Percentiles rank a stretch among this genome's conserved stretches.
These are phyloP conservation scores for Croton setiger DNA, from an alignment of 441 rosid genomes.

Conservation along the genomic window DNA sequence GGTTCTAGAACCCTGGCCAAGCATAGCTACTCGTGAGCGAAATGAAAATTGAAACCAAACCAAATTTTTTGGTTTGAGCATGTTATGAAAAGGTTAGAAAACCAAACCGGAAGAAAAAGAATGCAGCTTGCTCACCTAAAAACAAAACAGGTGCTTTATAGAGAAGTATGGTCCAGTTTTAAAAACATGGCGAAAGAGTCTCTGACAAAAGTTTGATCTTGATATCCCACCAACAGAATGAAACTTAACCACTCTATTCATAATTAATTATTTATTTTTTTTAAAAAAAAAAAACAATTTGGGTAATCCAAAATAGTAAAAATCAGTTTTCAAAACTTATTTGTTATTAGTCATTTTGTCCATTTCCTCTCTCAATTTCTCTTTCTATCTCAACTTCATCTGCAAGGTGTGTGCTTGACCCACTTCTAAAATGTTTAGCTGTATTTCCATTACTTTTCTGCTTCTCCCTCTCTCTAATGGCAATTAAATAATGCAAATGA, in stretches of 20 bases:
- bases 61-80: too few relatives aligned
- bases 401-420: conserved; percentile 48
- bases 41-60: too few relatives aligned
- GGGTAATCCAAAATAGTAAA: background rate
- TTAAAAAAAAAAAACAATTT: background rate
- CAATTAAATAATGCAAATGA: background rate
- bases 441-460: conserved; percentile 15
- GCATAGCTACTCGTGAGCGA: too few relatives aligned
- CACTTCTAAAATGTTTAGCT: conserved; percentile 30
- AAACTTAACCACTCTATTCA: conserved; percentile 15
- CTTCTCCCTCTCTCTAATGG: background rate
- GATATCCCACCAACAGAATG: conserved; percentile 4
- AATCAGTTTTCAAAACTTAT: background rate
- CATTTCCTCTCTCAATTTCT: conserved; percentile 12
- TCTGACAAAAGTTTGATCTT: conserved; percentile 7
- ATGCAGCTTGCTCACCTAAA: too few relatives aligned
- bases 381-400: conserved; percentile 36
- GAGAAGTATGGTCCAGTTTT: too few relatives aligned
- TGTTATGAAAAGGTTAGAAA: too few relatives aligned
- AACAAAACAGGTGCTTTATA: too few relatives aligned
- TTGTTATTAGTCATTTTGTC: conserved; percentile 11
- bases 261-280: background rate
- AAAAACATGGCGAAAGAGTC: background rate
- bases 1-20: too few relatives aligned
- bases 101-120: too few relatives aligned